Base-by-base conservation (phyloP, 768 basidiomycete genomes). In the Phanerochaete carnosa region DNA sequence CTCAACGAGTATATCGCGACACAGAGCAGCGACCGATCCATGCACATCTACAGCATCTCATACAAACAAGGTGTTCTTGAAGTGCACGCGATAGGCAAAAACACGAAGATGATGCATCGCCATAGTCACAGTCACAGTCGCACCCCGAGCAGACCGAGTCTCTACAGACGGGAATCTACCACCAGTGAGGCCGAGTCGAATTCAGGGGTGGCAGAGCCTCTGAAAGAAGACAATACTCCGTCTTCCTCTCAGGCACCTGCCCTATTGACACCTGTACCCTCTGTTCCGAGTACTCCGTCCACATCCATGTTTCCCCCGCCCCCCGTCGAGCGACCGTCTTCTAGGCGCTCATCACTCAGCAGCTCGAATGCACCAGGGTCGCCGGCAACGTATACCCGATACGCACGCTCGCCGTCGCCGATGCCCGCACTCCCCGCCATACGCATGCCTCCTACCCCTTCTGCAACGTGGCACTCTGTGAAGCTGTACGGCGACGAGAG, bases 1-100 rank as follows among this genome's bases (percentile, higher is more conserved):
- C 75, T 97, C 67, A 95, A 96, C 72, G 94, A 97, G 73, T 98
- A 91, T 70, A 92, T 99, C 62, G 95, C 97, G 3, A 98, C 97
- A 0, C 97, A 99, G 70, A 94, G 92, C 73, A 93, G 90, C 68
- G 97, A 99, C 74, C 83, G 96, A 49, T 90, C 94, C 23, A 96
- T 98, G 85, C 94, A 98, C 71, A 87, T 99, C 65, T 94, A 98
- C 75, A 83, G 84, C 63, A 86, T 98, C 65, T 84, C 85, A 8
- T 84, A 84, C 58, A 89, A 90, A 60, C 83, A 89, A 47, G 91
- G 92, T n/a, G 74, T 79, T 8, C 88, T 96, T 66, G 94, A 96
- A 70, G 90, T 90, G 8, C 92, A 97, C 66, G 91, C 95, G 1
- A 83, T 97, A 7, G 94, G 94, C 28, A 92, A 90, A 75, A 96